Conservation (phyloP, 441 rosid species). For the Eruca vesicaria region DNA sequence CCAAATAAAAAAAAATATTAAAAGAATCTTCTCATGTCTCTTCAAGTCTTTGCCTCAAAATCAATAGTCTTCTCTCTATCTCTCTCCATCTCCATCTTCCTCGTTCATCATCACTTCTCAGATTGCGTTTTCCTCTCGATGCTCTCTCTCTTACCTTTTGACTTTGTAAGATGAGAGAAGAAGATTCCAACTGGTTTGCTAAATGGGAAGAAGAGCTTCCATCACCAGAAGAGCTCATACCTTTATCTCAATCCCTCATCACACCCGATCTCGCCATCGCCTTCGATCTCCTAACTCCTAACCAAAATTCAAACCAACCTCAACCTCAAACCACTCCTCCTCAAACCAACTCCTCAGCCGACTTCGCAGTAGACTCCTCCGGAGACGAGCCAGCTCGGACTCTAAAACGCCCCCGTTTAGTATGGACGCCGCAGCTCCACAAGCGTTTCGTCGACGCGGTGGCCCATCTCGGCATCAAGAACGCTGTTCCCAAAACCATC, state of each 20-base stretch:
- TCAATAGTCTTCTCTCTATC: constrained; percentile 9
- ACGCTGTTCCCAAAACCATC: constrained; percentile 95
- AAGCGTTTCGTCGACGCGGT: constrained; percentile 91
- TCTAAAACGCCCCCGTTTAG: constrained; percentile 85
- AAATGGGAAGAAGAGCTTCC: constrained; percentile 88
- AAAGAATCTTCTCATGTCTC: constrained; percentile 34
- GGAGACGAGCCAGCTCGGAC: constrained; percentile 88
- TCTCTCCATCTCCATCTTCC: constrained; percentile 1
- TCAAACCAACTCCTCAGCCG: constrained; percentile 57
- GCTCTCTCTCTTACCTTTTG: neutral
- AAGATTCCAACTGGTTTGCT: constrained; percentile 68
- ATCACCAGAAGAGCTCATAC: constrained; percentile 83
- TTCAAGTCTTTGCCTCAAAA: constrained; percentile 34
- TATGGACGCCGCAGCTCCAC: constrained; percentile 95
- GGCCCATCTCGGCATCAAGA: constrained; percentile 86
- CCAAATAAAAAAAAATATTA: neutral
- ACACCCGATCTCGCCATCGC: constrained; percentile 92
- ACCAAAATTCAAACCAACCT: constrained; percentile 32
- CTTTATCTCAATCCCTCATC: constrained; percentile 80
- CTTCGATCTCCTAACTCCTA: constrained; percentile 63
- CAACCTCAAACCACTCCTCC: constrained; percentile 48
- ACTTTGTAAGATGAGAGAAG: constrained; percentile 59
- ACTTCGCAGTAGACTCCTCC: constrained; percentile 30
- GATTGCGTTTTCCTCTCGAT: neutral
- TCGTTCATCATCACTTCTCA: constrained; percentile 22